These are phyloP conservation scores for Annona cherimola DNA, from an alignment of 164 flowering plant genomes.

Conservation along the genomic window DNA sequence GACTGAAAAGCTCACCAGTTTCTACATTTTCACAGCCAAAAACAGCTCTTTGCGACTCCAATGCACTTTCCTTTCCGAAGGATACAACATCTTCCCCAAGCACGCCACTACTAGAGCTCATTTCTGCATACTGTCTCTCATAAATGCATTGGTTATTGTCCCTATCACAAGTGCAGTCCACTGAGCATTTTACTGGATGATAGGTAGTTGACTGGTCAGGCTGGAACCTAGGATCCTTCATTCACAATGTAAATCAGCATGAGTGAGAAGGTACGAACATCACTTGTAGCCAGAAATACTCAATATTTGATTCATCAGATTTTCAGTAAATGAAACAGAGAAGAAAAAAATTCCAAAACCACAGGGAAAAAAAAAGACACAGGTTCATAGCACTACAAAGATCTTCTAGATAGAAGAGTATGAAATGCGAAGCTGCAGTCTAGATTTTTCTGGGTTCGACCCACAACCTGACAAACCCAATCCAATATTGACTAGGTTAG, in stretches of 20 bases:
- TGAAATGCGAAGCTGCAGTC: background rate
- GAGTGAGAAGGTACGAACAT: background rate
- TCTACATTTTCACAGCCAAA: conserved; percentile 96
- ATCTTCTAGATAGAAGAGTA: background rate
- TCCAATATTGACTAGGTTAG: too few species aligned
- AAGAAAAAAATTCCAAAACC: background rate
- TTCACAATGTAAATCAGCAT: conserved; percentile 8
- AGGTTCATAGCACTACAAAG: background rate
- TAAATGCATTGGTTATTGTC: conserved; percentile 62
- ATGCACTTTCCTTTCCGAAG: conserved; percentile 80
- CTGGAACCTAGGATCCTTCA: conserved; percentile 85
- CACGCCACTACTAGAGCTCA: conserved; percentile 98
- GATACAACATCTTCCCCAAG: conserved; percentile 83
- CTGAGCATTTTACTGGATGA: conserved; percentile 69
- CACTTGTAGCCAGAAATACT: background rate
- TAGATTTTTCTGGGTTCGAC: too few species aligned
- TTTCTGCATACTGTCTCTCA: conserved; percentile 92
- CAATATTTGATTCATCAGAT: too few species aligned
- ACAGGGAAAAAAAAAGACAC: background rate
- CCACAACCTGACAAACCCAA: too few species aligned
- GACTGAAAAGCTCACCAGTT: conserved; percentile 96
- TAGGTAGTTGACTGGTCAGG: conserved; percentile 86
- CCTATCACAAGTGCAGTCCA: conserved; percentile 80
- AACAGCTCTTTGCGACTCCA: conserved; percentile 80
- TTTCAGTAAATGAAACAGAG: background rate